A percentile compares a stretch with the other conserved stretches of the same genome.
Conservation (phyloP, 2,329 filamentous ascomycete genomes). For the Penicillium sp. region DNA sequence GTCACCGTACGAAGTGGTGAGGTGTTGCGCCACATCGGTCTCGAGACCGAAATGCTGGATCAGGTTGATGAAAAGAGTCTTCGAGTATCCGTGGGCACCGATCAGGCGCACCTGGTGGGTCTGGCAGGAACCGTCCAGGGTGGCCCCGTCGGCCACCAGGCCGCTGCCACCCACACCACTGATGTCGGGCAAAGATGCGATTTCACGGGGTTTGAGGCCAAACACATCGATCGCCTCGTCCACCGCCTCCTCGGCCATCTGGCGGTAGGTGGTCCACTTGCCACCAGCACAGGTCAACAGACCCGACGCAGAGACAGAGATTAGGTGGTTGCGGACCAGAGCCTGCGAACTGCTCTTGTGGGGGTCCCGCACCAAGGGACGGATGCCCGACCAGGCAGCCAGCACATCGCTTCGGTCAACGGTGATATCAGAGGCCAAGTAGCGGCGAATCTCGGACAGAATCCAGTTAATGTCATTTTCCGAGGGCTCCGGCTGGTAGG, state of each 20-base stretch:
- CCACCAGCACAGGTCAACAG: slow-evolving; percentile 80
- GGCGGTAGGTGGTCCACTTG: slow-evolving; percentile 89
- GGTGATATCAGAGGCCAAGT: slow-evolving; percentile 76
- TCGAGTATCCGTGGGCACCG: slow-evolving; percentile 80
- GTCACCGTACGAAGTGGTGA: slow-evolving; percentile 83
- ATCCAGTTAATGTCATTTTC: slow-evolving; percentile 88
- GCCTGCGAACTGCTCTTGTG: slow-evolving; percentile 81
- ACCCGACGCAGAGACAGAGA: slow-evolving; percentile 72
- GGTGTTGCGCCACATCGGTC: slow-evolving; percentile 84
- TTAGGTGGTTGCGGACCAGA: slow-evolving; percentile 77
- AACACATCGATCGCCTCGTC: slow-evolving; percentile 71
- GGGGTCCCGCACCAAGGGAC: slow-evolving; percentile 78
- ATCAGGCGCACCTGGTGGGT: slow-evolving; percentile 76
- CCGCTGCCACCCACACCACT: slow-evolving; percentile 67
- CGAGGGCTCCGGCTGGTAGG: slow-evolving; percentile 66
- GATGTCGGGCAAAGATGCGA: slow-evolving; percentile 59
- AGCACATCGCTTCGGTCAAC: slow-evolving; percentile 82
- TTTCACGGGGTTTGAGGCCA: slow-evolving; percentile 53
- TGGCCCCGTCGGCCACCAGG: slow-evolving; percentile 63
- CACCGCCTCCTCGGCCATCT: slow-evolving; percentile 87
- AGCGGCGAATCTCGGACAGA: slow-evolving; percentile 72
- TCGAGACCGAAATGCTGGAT: slow-evolving; percentile 91
- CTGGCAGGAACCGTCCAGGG: slow-evolving; percentile 68
- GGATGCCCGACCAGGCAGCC: slow-evolving; percentile 82
- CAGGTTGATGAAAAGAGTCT: slow-evolving; percentile 88